A percentile compares a stretch with the other conserved stretches of the same genome.
Evolutionary conservation across 1,139 yeast genomes (phyloP).

Genomic region (Geotrichum citri-aurantii): DNA sequence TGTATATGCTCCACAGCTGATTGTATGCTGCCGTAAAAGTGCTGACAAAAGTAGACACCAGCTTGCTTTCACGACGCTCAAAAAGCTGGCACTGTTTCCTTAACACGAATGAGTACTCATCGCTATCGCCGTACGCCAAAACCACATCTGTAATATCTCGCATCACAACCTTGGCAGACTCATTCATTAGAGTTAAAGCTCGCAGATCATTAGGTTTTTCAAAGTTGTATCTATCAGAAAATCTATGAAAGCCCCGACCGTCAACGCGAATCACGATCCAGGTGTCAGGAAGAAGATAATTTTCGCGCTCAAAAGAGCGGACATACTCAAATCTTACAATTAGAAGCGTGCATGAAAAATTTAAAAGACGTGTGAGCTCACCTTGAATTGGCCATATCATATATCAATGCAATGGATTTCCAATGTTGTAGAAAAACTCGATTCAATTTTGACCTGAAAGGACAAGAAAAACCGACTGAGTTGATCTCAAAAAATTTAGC

Average conservation of each 20-base stretch:
- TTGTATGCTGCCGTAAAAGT: constrained; percentile 74
- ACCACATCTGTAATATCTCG: constrained; percentile 61
- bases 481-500: not conserved
- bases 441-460: not conserved
- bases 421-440: not conserved
- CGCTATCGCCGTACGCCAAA: constrained; percentile 91
- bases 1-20: constrained; percentile 47
- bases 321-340: constrained; percentile 80
- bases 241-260: constrained; percentile 87
- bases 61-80: constrained; percentile 74
- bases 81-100: constrained; percentile 57
- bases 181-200: constrained; percentile 77
- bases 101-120: constrained; percentile 82
- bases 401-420: not conserved
- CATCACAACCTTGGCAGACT: constrained; percentile 65
- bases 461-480: not conserved
- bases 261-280: constrained; percentile 82
- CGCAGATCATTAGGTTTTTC: constrained; percentile 78
- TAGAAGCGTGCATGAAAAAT: constrained; percentile 45
- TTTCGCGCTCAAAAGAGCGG: constrained; percentile 69
- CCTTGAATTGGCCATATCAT: constrained; percentile 27
- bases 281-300: constrained; percentile 67
- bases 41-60: constrained; percentile 75
- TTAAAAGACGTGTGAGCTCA: constrained; percentile 4
- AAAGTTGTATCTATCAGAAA: constrained; percentile 67